These are phyloP conservation scores for Schwanniomyces sp. DNA, from an alignment of 805 yeast species.

Conservation along the genomic window DNA sequence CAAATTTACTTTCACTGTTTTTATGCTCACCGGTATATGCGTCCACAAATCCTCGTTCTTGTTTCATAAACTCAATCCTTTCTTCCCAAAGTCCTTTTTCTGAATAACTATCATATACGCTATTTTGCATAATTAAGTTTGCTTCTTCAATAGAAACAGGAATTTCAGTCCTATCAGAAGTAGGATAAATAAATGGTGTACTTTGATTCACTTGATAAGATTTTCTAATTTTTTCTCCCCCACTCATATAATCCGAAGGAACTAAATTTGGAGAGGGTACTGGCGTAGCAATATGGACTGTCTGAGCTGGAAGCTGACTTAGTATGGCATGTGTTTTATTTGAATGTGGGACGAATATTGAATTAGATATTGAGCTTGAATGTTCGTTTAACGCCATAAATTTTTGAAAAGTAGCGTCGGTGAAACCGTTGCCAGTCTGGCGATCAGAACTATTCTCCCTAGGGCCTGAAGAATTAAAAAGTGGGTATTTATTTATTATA, in stretches of 20 bases:
- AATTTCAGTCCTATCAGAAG: conserved; percentile 37
- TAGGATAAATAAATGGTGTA: conserved; percentile 67
- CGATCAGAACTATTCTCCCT: conserved; percentile 19
- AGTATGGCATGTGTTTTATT: conserved; percentile 43
- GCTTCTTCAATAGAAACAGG: conserved; percentile 85
- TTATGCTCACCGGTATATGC: conserved; percentile 16
- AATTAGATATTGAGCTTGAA: conserved; percentile 57
- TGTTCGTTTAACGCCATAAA: conserved; percentile 42
- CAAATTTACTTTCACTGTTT: conserved; percentile 20
- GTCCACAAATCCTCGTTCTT: conserved; percentile 58
- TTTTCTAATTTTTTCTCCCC: conserved; percentile 50
- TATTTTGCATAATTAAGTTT: conserved; percentile 58
- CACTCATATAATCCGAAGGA: conserved; percentile 45
- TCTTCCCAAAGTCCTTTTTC: conserved; percentile 71
- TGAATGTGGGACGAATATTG: conserved; percentile 58
- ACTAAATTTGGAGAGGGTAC: conserved; percentile 75
- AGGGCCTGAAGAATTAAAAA: conserved; percentile 46
- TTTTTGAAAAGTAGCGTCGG: conserved; percentile 14
- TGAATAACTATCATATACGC: conserved; percentile 66
- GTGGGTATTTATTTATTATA: conserved; percentile 71
- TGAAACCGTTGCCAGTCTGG: background rate
- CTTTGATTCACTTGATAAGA: conserved; percentile 65
- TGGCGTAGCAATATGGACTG: conserved; percentile 80
- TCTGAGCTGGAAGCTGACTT: conserved; percentile 50
- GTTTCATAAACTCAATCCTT: conserved; percentile 65